Conservation (phyloP, 345 rosid genomes). For the Pistacia atlantica region DNA sequence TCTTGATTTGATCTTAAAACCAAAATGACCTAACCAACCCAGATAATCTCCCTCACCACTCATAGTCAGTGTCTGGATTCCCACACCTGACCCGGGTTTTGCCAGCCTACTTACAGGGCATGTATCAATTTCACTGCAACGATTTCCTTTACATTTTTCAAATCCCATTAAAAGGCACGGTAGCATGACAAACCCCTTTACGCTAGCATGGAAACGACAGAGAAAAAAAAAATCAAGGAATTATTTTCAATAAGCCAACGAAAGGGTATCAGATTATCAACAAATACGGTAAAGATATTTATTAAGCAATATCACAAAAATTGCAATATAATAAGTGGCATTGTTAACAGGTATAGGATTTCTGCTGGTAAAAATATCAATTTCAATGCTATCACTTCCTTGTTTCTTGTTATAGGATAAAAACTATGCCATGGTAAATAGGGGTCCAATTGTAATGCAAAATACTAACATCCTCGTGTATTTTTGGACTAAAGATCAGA, state of each 20-base stretch:
- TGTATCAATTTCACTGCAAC: no score
- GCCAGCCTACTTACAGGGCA: no score
- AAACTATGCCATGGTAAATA: not conserved
- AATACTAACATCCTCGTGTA: not conserved
- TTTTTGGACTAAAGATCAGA: conserved; percentile 37
- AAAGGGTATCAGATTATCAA: not conserved
- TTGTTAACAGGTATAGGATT: not conserved
- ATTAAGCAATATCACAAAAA: no score
- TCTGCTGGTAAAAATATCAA: not conserved
- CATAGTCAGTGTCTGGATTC: no score
- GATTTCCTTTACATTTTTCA: no score
- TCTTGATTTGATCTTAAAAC: conserved; percentile 25
- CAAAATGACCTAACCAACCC: conserved; percentile 23
- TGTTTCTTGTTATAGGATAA: not conserved
- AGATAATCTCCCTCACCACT: no score
- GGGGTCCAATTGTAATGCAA: not conserved
- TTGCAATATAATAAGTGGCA: not conserved
- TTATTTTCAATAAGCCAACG: not conserved
- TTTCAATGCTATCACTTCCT: not conserved
- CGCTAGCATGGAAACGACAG: no score
- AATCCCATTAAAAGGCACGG: no score
- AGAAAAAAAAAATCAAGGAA: no score
- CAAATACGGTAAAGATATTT: not conserved
- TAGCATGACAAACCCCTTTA: no score
- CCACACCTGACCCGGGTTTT: no score